Conservation (phyloP, 495 filamentous ascomycete species). For the Neurospora sp. region DNA sequence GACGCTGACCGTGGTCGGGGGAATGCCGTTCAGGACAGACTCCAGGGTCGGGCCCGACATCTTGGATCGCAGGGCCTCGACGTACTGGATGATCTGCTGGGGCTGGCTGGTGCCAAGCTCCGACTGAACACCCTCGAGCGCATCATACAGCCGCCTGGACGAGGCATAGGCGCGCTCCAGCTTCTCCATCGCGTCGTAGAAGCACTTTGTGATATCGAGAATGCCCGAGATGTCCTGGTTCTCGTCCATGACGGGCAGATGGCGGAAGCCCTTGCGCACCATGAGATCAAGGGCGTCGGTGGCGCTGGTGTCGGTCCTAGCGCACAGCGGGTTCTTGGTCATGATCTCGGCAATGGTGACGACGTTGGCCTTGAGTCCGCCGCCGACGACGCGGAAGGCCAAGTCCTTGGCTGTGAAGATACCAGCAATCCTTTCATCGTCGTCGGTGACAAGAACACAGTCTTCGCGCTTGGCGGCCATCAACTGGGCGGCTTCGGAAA, state of each 20-base stretch:
- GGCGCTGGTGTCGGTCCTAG: conserved; percentile 92
- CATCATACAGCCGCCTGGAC: conserved; percentile 91
- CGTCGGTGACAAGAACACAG: conserved; percentile 97
- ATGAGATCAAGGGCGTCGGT: conserved; percentile 96
- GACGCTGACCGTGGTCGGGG: conserved; percentile 89
- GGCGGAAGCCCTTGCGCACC: conserved; percentile 95
- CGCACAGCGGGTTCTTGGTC: conserved; percentile 98
- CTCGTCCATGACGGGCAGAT: conserved; percentile 98
- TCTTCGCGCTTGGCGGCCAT: conserved; percentile 99
- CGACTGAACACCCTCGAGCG: conserved; percentile 96
- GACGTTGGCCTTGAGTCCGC: conserved; percentile 79
- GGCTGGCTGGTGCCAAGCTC: conserved; percentile 93
- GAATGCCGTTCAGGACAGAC: conserved; percentile 81
- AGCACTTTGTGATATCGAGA: conserved; percentile 98
- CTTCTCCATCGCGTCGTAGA: conserved; percentile 99
- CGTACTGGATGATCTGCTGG: conserved; percentile 97
- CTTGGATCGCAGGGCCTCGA: conserved; percentile 85
- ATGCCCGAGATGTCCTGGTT: conserved; percentile 98
- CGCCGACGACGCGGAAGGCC: conserved; percentile 90
- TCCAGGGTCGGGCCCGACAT: conserved; percentile 98
- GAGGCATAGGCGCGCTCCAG: conserved; percentile 93
- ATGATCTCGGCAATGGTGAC: conserved; percentile 97
- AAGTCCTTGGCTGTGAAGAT: conserved; percentile 99
- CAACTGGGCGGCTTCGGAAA: conserved; percentile 92
- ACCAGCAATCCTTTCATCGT: conserved; percentile 93